phyloP scores from a whole-genome alignment of 306 rosid genomes.

The Delonix regia region DNA sequence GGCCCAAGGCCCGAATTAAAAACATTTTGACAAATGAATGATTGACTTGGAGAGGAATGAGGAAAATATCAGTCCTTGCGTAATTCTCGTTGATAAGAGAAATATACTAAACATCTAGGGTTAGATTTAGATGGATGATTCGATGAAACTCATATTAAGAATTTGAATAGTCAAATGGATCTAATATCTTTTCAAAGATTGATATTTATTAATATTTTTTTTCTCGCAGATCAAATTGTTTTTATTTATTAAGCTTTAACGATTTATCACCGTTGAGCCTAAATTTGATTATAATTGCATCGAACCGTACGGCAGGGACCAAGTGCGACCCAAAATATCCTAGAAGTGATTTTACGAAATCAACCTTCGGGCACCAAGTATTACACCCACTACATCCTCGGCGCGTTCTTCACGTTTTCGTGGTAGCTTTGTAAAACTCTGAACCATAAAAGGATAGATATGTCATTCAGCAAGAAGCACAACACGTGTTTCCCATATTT shows the following conservation, averaged over 20 bases:
- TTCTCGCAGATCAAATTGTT: too few relatives aligned
- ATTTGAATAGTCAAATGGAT: neutral
- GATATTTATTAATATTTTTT: too few relatives aligned
- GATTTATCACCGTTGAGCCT: neutral
- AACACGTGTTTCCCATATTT: constrained; percentile 23
- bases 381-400: constrained; percentile 24
- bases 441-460: neutral
- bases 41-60: neutral
- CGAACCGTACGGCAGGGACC: neutral
- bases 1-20: neutral
- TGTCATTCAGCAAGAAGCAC: constrained; percentile 13
- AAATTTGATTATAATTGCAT: neutral
- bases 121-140: neutral
- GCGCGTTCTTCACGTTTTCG: constrained; percentile 27
- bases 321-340: neutral
- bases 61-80: neutral
- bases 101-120: neutral
- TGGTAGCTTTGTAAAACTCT: constrained; percentile 6
- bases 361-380: constrained; percentile 36
- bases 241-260: too few relatives aligned
- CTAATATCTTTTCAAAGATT: neutral
- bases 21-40: too few relatives aligned
- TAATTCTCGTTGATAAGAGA: neutral
- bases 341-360: neutral
- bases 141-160: neutral